These are phyloP conservation scores for Plectranthus barbatus DNA, from an alignment of 257 asterid species.

Conservation along the genomic window DNA sequence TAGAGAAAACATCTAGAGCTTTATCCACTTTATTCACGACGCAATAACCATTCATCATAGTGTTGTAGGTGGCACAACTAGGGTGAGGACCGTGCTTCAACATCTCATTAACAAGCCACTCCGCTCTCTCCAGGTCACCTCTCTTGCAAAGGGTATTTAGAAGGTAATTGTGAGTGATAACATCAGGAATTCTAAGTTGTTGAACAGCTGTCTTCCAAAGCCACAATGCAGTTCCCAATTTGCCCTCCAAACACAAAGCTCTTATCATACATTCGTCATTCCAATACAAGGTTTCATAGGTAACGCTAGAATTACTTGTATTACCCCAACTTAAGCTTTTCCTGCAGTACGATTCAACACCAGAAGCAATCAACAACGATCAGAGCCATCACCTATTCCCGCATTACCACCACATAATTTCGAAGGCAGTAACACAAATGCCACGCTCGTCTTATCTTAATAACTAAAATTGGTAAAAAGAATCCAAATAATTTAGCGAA, in stretches of 20 bases:
- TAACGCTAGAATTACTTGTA: conserved; percentile 14
- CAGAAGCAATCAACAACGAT: conserved; percentile 6
- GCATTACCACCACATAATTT: not conserved
- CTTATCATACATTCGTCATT: conserved; percentile 33
- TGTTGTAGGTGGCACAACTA: conserved; percentile 74
- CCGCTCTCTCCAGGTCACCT: conserved; percentile 60
- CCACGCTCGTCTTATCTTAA: not conserved
- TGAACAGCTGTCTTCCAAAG: conserved; percentile 51
- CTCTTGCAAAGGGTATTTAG: conserved; percentile 64
- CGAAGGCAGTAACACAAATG: not conserved
- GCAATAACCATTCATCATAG: conserved; percentile 71
- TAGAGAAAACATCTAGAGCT: conserved; percentile 55
- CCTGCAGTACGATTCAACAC: conserved; percentile 23
- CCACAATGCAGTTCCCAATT: conserved; percentile 46
- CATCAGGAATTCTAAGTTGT: conserved; percentile 47
- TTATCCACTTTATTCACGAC: conserved; percentile 37
- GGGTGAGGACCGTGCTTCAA: conserved; percentile 57
- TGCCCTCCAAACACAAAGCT: conserved; percentile 63
- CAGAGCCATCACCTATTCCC: not conserved
- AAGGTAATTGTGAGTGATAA: conserved; percentile 59
- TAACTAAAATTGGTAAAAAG: not conserved
- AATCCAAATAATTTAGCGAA: not conserved
- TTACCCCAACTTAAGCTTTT: conserved; percentile 41
- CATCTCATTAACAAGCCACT: conserved; percentile 61
- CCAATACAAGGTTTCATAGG: conserved; percentile 15